Evolutionary conservation across 768 basidiomycete species (phyloP), one percentile per base, ranked within the genome.

Genomic region (Podaxis sp.): DNA sequence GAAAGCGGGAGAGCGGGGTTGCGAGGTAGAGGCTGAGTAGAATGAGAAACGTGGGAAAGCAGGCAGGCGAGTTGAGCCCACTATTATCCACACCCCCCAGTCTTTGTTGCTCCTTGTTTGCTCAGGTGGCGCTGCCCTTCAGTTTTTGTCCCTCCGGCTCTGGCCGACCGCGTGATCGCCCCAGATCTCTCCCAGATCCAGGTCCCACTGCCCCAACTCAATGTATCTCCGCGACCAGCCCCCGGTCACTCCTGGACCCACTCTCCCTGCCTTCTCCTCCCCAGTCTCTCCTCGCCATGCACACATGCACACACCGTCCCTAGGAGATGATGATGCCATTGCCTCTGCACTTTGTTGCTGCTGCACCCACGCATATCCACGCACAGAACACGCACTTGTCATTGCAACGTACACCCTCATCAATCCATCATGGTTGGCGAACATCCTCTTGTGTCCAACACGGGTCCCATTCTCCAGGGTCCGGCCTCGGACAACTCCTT

Each of bases 91-190:
- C 61, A 50, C 49, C 13, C 47, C 49, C 43, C 22, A 8, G 4
- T 24, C 6, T 57, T 51, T 74, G 66, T 74, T 74, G 65, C 38
- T 24, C 0, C 8, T 3, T 74, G 66, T 72, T 73, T 69, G 55
- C 57, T 25, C 15, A 17, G 2, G 54, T 55, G 54, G 54, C 38
- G 13, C 51, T 40, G 58, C 51, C 8, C 24, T 50, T 51, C 17
- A 19, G 11, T 61, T 56, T 52, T 25, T 24, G 70, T 71, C 69
- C 69, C 71, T 36, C 25, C 64, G 58, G 58, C 58, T 24, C 58
- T 24, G 17, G 13, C 58, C 37, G 58, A 33, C 53, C 60, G n/a
- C 52, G 52, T 55, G 60, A 61, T 54, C 43, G 37, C 52, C 51
- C 51, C 43, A 61, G 60, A 61, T 61, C 60, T 47, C 22, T 4